Evolutionary conservation across 2,329 filamentous ascomycete genomes (phyloP).

Genomic region (Ophiostoma perfectum): DNA sequence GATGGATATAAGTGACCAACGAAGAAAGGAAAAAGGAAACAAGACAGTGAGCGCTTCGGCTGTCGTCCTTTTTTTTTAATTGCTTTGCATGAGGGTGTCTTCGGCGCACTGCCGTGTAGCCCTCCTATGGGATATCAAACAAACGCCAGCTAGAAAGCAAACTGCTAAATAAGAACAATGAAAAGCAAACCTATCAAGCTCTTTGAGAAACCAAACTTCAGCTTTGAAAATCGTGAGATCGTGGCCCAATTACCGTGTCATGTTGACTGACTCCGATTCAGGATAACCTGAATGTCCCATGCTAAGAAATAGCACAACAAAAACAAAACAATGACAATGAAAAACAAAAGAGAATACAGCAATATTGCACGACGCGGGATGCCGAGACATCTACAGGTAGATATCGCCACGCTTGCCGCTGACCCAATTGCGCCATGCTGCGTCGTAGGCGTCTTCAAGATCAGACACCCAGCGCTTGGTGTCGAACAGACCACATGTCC

Average conservation of each 20-base stretch:
- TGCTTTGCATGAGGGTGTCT: slow-evolving; percentile 12
- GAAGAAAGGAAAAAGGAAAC: slow-evolving; percentile 12
- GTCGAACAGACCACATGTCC: slow-evolving; percentile 84
- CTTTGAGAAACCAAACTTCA: neutral
- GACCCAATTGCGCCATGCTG: slow-evolving; percentile 87
- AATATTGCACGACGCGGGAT: neutral
- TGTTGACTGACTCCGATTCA: neutral
- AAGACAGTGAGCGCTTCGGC: slow-evolving; percentile 15
- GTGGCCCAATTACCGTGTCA: neutral
- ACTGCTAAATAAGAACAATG: neutral
- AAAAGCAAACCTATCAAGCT: neutral
- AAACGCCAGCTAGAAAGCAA: neutral
- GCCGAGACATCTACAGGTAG: slow-evolving; percentile 50
- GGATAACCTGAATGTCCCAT: neutral
- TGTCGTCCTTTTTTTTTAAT: slow-evolving; percentile 13
- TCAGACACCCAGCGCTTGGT: slow-evolving; percentile 87
- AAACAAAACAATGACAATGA: neutral
- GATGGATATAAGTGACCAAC: neutral
- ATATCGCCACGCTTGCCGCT: slow-evolving; percentile 86
- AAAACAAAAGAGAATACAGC: neutral
- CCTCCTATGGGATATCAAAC: slow-evolving; percentile 12
- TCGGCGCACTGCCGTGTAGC: neutral
- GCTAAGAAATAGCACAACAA: neutral
- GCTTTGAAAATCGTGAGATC: neutral
- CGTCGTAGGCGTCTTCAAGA: slow-evolving; percentile 79